Percentiles rank a stretch among this genome's conserved stretches.
Evolutionary conservation across 805 yeast species (phyloP).

Genomic region (Candida palmyrensis): DNA sequence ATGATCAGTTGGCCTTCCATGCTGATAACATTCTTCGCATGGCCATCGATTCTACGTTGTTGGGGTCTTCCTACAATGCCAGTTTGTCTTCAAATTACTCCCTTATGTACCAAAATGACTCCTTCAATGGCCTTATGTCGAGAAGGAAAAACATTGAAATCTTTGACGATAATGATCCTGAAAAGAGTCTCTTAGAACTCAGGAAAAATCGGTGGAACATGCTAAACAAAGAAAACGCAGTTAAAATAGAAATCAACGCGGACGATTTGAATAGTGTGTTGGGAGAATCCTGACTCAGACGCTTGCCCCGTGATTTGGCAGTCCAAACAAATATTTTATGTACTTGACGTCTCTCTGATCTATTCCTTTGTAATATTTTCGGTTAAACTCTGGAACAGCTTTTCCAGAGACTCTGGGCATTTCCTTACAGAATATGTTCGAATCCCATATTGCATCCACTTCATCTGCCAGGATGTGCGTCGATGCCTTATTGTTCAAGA

Average conservation of each 20-base stretch:
- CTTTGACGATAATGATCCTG: conserved; percentile 15
- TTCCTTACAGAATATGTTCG: conserved; percentile 6
- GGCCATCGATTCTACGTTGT: conserved; percentile 45
- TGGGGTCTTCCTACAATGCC: conserved; percentile 35
- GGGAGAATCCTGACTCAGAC: conserved; percentile 4
- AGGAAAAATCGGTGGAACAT: conserved; percentile 11
- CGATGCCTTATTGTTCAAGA: neutral
- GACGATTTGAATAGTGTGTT: conserved; percentile 32
- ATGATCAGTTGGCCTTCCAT: conserved; percentile 41
- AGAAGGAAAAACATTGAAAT: conserved; percentile 11
- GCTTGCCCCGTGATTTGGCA: neutral
- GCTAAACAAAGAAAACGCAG: conserved; percentile 13
- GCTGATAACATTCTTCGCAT: conserved; percentile 41
- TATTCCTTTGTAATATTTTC: conserved; percentile 15
- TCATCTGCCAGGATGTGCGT: neutral
- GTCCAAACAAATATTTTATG: conserved; percentile 13
- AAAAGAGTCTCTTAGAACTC: conserved; percentile 15
- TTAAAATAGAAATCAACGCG: conserved; percentile 31
- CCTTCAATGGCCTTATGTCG: conserved; percentile 14
- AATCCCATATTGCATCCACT: conserved; percentile 12
- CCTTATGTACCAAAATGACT: conserved; percentile 25
- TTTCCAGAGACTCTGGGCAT: conserved; percentile 4
- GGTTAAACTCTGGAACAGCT: conserved; percentile 5
- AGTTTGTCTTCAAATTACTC: conserved; percentile 33
- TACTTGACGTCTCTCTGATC: conserved; percentile 23